These are phyloP conservation scores for Trichosporon asahii DNA, from an alignment of 1,284 basidiomycete species.

Conservation along the genomic window DNA sequence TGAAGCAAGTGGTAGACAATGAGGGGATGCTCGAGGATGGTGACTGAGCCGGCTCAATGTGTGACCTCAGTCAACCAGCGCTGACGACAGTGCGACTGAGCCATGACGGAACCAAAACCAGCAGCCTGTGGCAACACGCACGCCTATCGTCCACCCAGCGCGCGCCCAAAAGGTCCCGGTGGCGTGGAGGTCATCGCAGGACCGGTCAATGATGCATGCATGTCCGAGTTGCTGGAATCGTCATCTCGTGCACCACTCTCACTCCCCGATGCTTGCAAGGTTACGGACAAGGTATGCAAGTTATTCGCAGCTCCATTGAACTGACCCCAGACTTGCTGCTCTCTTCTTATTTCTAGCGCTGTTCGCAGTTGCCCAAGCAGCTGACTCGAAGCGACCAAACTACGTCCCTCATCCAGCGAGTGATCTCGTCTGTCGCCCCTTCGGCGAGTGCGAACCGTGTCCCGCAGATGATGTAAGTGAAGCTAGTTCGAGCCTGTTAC, in stretches of 20 bases:
- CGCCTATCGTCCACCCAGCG: not conserved
- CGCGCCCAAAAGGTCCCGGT: not conserved
- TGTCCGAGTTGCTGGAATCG: not conserved
- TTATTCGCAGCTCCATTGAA: not conserved
- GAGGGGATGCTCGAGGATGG: not conserved
- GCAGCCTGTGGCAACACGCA: not conserved
- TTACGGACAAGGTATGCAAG: conserved; percentile 12
- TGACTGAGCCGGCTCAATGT: not conserved
- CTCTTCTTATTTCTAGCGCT: conserved; percentile 29
- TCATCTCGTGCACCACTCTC: not conserved
- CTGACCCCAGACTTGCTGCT: conserved; percentile 17
- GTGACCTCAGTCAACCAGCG: not conserved
- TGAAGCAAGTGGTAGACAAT: not conserved
- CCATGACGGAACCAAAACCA: not conserved
- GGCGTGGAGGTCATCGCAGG: not conserved
- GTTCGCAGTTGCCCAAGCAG: not conserved
- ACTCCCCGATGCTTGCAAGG: conserved; percentile 12
- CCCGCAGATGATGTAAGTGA: conserved; percentile 64
- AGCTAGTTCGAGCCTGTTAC: too few relatives aligned
- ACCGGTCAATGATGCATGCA: not conserved
- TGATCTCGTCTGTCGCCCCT: conserved; percentile 63
- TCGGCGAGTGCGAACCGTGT: conserved; percentile 77
- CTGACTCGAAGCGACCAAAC: conserved; percentile 21
- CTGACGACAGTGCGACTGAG: conserved; percentile 4
- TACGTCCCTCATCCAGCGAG: conserved; percentile 38